phyloP scores from a whole-genome alignment of 1,139 yeast genomes.

The Geotrichum macrosporum region DNA sequence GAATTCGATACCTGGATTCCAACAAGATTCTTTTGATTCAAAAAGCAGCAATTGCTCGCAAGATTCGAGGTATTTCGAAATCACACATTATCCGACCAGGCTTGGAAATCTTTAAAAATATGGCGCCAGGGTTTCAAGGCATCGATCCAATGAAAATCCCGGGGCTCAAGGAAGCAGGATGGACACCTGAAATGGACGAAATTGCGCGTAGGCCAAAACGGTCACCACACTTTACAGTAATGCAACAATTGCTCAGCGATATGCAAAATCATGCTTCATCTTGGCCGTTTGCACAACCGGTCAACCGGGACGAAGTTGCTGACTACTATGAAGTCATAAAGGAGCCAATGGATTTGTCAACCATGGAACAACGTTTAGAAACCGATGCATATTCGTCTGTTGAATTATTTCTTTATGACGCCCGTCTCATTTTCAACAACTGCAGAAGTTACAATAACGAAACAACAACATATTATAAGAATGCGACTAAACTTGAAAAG shows the following conservation, averaged over 20 bases:
- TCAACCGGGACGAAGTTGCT: constrained; percentile 87
- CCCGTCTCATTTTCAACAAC: constrained; percentile 79
- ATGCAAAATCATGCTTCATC: constrained; percentile 93
- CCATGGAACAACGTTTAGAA: constrained; percentile 92
- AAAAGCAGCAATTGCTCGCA: constrained; percentile 84
- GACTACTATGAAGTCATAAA: constrained; percentile 95
- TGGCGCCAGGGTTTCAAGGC: constrained; percentile 35
- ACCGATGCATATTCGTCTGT: constrained; percentile 86
- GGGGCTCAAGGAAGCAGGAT: constrained; percentile 86
- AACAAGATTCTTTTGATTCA: constrained; percentile 80
- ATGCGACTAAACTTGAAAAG: constrained; percentile 89
- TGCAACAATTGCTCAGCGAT: constrained; percentile 84
- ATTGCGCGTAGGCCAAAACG: constrained; percentile 92
- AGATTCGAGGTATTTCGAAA: constrained; percentile 71
- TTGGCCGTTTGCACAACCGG: constrained; percentile 98
- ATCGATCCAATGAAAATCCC: constrained; percentile 77
- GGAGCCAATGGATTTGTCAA: constrained; percentile 84
- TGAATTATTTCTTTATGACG: constrained; percentile 88
- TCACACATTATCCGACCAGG: constrained; percentile 84
- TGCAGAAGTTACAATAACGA: constrained; percentile 88
- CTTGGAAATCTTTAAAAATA: constrained; percentile 56
- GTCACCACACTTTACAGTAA: constrained; percentile 90
- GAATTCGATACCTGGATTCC: constrained; percentile 81
- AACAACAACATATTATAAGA: constrained; percentile 81
- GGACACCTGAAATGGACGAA: constrained; percentile 98